Conservation (phyloP, 2,329 filamentous ascomycete genomes). For the Exophiala xenobiotica region DNA sequence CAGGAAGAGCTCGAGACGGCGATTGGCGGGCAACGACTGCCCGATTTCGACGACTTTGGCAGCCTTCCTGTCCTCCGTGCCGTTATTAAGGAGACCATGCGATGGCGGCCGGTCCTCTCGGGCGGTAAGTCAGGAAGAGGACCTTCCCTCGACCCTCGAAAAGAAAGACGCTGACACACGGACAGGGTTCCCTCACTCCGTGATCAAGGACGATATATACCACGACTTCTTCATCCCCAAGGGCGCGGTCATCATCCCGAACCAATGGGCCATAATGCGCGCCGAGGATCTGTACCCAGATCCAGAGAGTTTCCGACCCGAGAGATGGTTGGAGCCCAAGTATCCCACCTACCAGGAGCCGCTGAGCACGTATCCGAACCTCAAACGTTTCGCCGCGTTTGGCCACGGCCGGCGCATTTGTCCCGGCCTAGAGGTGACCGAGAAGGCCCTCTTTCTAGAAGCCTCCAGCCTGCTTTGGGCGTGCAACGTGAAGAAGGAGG, state of each 20-base stretch:
- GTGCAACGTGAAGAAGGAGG: constrained; percentile 39
- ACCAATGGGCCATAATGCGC: constrained; percentile 38
- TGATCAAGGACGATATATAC: constrained; percentile 45
- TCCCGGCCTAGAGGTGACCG: constrained; percentile 27
- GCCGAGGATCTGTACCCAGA: constrained; percentile 32
- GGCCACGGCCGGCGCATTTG: constrained; percentile 31
- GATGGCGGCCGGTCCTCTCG: constrained; percentile 42
- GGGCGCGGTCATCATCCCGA: constrained; percentile 47
- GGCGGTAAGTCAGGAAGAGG: constrained; percentile 19
- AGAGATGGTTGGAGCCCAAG: constrained; percentile 28
- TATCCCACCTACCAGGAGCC: constrained; percentile 31
- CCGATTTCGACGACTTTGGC: constrained; percentile 38
- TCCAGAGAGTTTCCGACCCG: constrained; percentile 29
- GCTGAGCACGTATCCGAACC: constrained; percentile 28
- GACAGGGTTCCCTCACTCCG: constrained; percentile 44
- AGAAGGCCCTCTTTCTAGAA: constrained; percentile 49
- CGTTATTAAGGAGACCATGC: constrained; percentile 43
- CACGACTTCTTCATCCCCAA: constrained; percentile 35
- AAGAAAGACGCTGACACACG: background rate
- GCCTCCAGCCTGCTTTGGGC: constrained; percentile 58
- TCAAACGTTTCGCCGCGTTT: constrained; percentile 26
- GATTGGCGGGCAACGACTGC: constrained; percentile 30
- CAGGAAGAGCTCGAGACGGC: constrained; percentile 40
- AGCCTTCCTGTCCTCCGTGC: constrained; percentile 40
- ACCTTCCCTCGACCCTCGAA: too few species aligned